A percentile compares a stretch with the other conserved stretches of the same genome.
These are phyloP conservation scores for Kalanchoe fedtschenkoi DNA, from an alignment of 164 flowering plant species.

Conservation along the genomic window DNA sequence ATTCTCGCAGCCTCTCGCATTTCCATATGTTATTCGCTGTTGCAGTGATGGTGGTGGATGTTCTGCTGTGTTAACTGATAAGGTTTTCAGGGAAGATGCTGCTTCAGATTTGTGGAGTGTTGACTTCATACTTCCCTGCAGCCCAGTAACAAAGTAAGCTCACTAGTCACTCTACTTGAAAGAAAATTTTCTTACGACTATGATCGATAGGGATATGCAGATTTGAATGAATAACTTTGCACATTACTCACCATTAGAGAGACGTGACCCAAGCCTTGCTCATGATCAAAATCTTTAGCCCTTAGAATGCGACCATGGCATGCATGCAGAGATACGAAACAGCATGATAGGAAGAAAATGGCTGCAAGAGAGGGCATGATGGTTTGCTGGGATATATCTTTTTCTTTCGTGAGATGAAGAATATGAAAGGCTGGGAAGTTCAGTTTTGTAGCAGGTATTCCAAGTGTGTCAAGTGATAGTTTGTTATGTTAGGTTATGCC, in stretches of 20 bases:
- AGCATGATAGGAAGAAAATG: slow-evolving; percentile 11
- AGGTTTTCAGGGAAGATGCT: background rate
- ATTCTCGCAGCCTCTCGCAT: background rate
- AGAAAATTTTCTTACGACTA: background rate
- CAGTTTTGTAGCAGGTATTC: background rate
- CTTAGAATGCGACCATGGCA: slow-evolving; percentile 22
- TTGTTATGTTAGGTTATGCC: background rate
- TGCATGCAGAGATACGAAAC: slow-evolving; percentile 29
- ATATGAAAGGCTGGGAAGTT: background rate
- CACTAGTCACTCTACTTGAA: background rate
- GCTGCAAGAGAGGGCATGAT: slow-evolving; percentile 10
- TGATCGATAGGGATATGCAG: background rate
- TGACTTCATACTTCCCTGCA: background rate
- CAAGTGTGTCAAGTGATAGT: background rate
- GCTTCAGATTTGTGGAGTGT: background rate
- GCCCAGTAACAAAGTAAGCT: background rate
- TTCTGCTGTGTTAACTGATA: background rate
- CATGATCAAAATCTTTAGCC: background rate
- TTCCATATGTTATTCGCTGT: background rate
- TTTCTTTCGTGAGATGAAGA: background rate
- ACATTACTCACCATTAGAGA: background rate
- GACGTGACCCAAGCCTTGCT: background rate
- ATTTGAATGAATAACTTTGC: background rate
- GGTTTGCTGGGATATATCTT: background rate
- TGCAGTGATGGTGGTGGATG: no score